Conservation (phyloP, 345 rosid species). For the Boechera divaricarpa region DNA sequence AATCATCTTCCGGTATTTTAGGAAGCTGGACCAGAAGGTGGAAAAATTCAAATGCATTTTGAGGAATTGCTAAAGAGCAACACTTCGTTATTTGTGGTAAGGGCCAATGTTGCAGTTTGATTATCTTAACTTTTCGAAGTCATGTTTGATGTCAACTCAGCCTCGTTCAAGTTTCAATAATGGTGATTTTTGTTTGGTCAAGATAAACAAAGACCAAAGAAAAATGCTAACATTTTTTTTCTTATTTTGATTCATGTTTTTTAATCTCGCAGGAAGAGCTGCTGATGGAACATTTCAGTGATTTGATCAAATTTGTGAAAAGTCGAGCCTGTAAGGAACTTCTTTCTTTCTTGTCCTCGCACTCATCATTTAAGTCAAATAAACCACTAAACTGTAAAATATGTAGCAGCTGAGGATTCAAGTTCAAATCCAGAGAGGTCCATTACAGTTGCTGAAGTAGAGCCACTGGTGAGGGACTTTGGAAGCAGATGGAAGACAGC, state of each 20-base stretch:
- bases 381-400: slow-evolving; percentile 8
- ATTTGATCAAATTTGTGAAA: slow-evolving; percentile 91
- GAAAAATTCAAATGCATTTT: slow-evolving; percentile 89
- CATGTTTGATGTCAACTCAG: slow-evolving; percentile 2
- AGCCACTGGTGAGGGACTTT: slow-evolving; percentile 87
- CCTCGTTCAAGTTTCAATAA: background rate
- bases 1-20: slow-evolving; percentile 39
- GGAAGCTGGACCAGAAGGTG: slow-evolving; percentile 98
- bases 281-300: slow-evolving; percentile 86
- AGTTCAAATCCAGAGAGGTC: slow-evolving; percentile 66
- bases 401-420: slow-evolving; percentile 78
- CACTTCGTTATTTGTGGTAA: slow-evolving; percentile 88
- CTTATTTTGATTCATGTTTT: background rate
- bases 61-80: slow-evolving; percentile 92
- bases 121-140: background rate
- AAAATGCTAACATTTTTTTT: too few species aligned
- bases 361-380: background rate
- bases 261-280: slow-evolving; percentile 81
- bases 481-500: slow-evolving; percentile 92
- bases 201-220: too few species aligned
- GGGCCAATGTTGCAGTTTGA: slow-evolving; percentile 30
- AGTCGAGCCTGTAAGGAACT: slow-evolving; percentile 76
- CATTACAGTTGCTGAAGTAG: slow-evolving; percentile 75
- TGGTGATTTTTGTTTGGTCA: background rate
- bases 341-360: slow-evolving; percentile 1